Evolutionary conservation across 176 grass and related monocot species (phyloP).

Genomic region (Cocos nucifera): DNA sequence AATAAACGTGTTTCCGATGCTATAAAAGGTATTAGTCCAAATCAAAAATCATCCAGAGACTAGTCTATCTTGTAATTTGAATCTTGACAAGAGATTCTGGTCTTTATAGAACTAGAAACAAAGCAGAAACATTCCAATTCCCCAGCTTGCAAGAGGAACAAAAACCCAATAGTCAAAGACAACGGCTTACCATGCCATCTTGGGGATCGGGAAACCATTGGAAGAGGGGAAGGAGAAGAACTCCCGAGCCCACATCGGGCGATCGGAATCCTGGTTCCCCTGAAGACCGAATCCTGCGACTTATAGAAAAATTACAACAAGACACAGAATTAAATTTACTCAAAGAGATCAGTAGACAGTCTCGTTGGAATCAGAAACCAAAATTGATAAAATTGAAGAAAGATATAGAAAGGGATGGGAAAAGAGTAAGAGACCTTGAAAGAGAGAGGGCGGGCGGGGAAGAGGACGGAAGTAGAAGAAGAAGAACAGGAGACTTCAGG

Average conservation of each 20-base stretch:
- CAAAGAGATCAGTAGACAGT: background rate
- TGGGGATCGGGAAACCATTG: conserved; percentile 10
- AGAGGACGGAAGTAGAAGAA: conserved; percentile 11
- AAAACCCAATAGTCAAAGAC: background rate
- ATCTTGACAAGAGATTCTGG: too few species aligned
- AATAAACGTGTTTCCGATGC: too few species aligned
- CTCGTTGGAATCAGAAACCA: background rate
- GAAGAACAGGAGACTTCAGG: conserved; percentile 25
- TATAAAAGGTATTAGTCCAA: too few species aligned
- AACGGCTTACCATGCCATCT: conserved; percentile 11
- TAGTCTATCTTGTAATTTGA: too few species aligned
- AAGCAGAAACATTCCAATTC: background rate
- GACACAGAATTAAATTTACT: background rate
- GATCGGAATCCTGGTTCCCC: conserved; percentile 10
- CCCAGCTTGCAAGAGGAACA: too few species aligned
- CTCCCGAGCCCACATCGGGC: conserved; percentile 3
- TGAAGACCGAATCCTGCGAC: conserved; percentile 24
- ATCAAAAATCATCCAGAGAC: too few species aligned
- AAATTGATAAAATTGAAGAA: background rate
- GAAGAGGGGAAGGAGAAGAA: background rate
- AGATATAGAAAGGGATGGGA: background rate
- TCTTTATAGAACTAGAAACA: too few species aligned
- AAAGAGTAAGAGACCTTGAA: background rate
- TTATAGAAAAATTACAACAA: too few species aligned
- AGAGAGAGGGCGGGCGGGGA: conserved; percentile 21